Conservation (phyloP, 2,329 filamentous ascomycete genomes). For the Pseudopyrenochaeta lycopersici region DNA sequence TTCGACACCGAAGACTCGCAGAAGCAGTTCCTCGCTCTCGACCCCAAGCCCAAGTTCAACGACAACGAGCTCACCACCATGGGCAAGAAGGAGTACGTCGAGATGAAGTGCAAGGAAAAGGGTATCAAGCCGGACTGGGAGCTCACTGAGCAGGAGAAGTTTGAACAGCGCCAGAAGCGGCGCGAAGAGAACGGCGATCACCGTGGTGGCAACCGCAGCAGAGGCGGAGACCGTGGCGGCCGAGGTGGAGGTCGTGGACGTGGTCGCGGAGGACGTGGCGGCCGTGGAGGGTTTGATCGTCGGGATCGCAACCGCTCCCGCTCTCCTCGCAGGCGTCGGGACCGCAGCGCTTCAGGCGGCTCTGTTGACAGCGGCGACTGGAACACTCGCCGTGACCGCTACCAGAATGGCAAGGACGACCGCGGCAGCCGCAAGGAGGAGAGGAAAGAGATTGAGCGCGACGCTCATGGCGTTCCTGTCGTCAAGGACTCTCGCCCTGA, state of each 20-base stretch:
- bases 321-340: slow-evolving; percentile 31
- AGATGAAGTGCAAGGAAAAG: slow-evolving; percentile 58
- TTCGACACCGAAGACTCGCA: slow-evolving; percentile 82
- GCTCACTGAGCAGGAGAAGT: slow-evolving; percentile 37
- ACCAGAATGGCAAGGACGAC: slow-evolving; percentile 45
- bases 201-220: slow-evolving; percentile 35
- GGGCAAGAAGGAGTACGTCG: slow-evolving; percentile 86
- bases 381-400: slow-evolving; percentile 43
- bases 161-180: slow-evolving; percentile 14
- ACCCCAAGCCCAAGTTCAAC: slow-evolving; percentile 86
- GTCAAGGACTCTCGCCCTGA: slow-evolving; percentile 33
- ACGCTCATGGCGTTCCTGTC: slow-evolving; percentile 37
- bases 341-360: slow-evolving; percentile 28
- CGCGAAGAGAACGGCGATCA: slow-evolving; percentile 38
- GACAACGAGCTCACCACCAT: slow-evolving; percentile 81
- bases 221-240: slow-evolving; percentile 33
- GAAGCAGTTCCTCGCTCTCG: slow-evolving; percentile 79
- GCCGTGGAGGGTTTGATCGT: slow-evolving; percentile 29
- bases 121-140: slow-evolving; percentile 55
- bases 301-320: slow-evolving; percentile 37
- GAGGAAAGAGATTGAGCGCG: slow-evolving; percentile 31
- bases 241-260: slow-evolving; percentile 39
- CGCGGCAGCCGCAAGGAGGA: slow-evolving; percentile 27
- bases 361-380: slow-evolving; percentile 36
- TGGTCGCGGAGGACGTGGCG: slow-evolving; percentile 36